Conservation (phyloP, 2,329 filamentous ascomycete species). For the Hypoxylon sp. region DNA sequence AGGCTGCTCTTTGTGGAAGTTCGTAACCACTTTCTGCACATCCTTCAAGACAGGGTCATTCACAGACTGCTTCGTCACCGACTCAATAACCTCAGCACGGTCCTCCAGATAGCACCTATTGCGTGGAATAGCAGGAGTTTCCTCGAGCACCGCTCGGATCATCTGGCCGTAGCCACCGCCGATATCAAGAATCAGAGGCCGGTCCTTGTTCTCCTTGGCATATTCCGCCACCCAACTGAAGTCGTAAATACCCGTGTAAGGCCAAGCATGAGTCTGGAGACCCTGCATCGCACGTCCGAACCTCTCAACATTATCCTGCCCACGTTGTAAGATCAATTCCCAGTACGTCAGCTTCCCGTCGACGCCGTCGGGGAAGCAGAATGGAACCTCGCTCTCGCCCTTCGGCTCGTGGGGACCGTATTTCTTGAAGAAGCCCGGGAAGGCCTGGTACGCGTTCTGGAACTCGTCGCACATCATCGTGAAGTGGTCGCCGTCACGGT, state of each 20-base stretch:
- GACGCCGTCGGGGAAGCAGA: constrained; percentile 9
- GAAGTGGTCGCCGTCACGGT: neutral
- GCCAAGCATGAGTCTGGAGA: neutral
- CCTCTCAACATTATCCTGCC: neutral
- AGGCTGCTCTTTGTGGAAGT: constrained; percentile 7
- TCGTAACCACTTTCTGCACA: neutral
- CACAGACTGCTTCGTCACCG: neutral
- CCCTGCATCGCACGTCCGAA: constrained; percentile 7
- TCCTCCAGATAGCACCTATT: constrained; percentile 3
- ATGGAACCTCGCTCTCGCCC: neutral
- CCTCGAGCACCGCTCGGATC: neutral
- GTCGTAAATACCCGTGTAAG: constrained; percentile 5
- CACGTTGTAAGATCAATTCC: constrained; percentile 1
- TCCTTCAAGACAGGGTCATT: constrained; percentile 1
- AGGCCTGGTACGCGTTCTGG: neutral
- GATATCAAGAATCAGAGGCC: constrained; percentile 9
- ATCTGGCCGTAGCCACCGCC: constrained; percentile 1
- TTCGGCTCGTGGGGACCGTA: constrained; percentile 4
- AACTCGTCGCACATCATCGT: constrained; percentile 6
- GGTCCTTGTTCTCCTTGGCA: neutral
- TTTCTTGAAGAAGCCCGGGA: constrained; percentile 4
- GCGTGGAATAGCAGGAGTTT: neutral
- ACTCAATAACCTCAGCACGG: neutral
- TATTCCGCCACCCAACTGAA: constrained; percentile 4
- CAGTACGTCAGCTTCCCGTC: neutral